These are phyloP conservation scores for Tolypocladium nubicola DNA, from an alignment of 2,329 filamentous ascomycete genomes.

Conservation along the genomic window DNA sequence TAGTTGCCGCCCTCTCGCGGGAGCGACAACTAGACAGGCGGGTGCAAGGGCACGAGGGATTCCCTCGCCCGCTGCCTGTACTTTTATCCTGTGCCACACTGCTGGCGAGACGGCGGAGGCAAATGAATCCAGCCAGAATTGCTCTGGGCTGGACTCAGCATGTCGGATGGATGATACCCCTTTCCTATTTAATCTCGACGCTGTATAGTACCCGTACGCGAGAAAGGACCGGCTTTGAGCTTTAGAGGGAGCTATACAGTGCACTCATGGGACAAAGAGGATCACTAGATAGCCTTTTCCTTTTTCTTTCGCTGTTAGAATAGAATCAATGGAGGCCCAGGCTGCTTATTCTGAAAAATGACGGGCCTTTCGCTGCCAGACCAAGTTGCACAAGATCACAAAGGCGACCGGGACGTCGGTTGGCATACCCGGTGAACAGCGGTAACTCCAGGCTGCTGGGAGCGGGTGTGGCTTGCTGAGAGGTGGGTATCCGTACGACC, in stretches of 20 bases:
- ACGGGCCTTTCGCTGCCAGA: neutral
- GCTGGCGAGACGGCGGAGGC: constrained; percentile 9
- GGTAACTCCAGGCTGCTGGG: neutral
- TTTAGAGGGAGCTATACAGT: neutral
- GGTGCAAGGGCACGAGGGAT: neutral
- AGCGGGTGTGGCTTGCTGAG: neutral
- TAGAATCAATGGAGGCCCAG: constrained; percentile 5
- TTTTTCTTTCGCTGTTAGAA: constrained; percentile 1
- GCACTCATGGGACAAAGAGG: neutral
- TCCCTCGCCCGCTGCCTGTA: constrained; percentile 1
- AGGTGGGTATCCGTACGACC: neutral
- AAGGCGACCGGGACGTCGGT: neutral
- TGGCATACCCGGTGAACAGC: neutral
- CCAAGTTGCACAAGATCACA: neutral
- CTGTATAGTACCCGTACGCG: constrained; percentile 14
- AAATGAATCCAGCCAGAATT: constrained; percentile 9
- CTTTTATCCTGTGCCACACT: constrained; percentile 16
- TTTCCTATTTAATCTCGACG: constrained; percentile 11
- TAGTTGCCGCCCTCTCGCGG: neutral
- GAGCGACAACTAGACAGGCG: neutral
- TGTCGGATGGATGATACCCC: constrained; percentile 20
- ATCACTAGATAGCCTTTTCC: neutral
- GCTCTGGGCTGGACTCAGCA: constrained; percentile 21
- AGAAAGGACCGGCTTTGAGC: neutral
- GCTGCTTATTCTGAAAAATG: neutral